Evolutionary conservation across 306 rosid species (phyloP), one percentile per base, ranked within the genome.

Genomic region (Lotus japonicus): DNA sequence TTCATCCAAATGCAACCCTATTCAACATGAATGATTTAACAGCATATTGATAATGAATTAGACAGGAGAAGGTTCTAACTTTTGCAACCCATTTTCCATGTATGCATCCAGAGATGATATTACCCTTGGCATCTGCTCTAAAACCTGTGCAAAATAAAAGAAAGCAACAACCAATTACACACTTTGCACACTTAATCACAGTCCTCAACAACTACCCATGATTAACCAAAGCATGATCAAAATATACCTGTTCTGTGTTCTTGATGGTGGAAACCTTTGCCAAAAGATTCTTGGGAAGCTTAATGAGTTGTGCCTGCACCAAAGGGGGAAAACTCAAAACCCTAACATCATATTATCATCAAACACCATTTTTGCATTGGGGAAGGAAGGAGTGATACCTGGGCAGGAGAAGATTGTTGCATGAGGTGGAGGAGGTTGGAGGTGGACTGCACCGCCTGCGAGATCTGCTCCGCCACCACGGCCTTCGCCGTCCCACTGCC

Each of bases 371-470:
- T 44, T 61, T 19, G 58, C 9, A 41, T 49, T 13, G 54, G 52
- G 31, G 19, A 52, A 48, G 14, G 45, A 9, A 38, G 14, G 51
- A 23, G 15, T 1, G 5, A 63, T 66, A 70, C 98, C 88, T 92
- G 89, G 60, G 95, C 69, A 31, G 85, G 81, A 67, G 96, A 89
- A 39, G 98, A 80, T 26, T 89, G 87, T 41, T 86, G 95, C 95
- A 92, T 92, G 57, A 92, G 89, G 31, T 84, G 89, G 70, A 92
- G 87, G 70, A 92, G 89, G 60, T 89, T 89, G 73, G 97, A 86
- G 39, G 91, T 89, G 66, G 98, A 92, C 53, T 79, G 89, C 13
- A 92, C 87, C 12, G 94, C 84, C 81, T 88, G 97, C 33, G 95
- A 84, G 45, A 92, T 89, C 69, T 92, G 98, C 55, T 92, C 97